Evolutionary conservation across 106 monocot species (phyloP).

Genomic region (Platanthera zijinensis): DNA sequence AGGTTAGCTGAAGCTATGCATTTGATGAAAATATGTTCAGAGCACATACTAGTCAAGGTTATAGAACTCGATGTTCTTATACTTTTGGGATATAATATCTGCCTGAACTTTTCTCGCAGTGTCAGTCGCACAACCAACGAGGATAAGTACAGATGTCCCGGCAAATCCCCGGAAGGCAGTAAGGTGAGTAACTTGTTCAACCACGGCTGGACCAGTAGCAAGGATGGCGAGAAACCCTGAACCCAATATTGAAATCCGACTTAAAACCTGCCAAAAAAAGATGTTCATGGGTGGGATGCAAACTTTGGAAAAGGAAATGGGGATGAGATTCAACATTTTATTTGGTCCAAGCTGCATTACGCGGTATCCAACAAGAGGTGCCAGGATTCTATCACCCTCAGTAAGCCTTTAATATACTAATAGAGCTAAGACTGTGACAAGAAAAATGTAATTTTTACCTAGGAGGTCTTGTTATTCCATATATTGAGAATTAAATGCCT

Average conservation of each 20-base stretch:
- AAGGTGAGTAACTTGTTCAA: constrained; percentile 86
- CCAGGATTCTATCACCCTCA: too few relatives aligned
- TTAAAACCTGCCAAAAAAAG: constrained; percentile 48
- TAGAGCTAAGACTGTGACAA: too few relatives aligned
- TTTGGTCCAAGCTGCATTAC: too few relatives aligned
- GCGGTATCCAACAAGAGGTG: too few relatives aligned
- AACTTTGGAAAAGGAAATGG: background rate
- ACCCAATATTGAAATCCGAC: constrained; percentile 92
- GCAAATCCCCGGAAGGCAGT: constrained; percentile 95
- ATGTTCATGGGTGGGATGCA: background rate
- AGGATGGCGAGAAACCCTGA: constrained; percentile 85
- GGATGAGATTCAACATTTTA: background rate
- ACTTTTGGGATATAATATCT: constrained; percentile 96
- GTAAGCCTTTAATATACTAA: too few relatives aligned
- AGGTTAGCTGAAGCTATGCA: background rate
- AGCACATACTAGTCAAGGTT: constrained; percentile 43
- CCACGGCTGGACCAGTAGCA: constrained; percentile 84
- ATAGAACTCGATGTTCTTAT: constrained; percentile 96
- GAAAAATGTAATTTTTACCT: too few relatives aligned
- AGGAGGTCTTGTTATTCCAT: too few relatives aligned
- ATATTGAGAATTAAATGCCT: too few relatives aligned
- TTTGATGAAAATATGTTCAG: constrained; percentile 7
- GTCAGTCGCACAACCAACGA: constrained; percentile 96
- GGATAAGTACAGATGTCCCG: constrained; percentile 91
- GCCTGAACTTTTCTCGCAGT: constrained; percentile 96